Conservation (phyloP, 345 rosid genomes). For the Eucalyptus marginata region DNA sequence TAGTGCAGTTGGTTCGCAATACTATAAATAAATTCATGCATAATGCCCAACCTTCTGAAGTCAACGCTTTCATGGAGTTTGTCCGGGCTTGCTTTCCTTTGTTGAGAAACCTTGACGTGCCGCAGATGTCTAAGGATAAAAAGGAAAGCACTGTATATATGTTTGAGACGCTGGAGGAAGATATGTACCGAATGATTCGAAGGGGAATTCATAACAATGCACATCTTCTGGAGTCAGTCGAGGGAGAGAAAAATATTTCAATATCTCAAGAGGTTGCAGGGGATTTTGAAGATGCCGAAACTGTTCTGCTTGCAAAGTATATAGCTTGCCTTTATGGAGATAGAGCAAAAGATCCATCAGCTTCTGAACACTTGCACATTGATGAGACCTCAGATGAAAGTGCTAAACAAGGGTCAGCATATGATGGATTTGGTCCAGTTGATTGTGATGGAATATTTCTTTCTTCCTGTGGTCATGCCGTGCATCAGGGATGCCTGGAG, state of each 20-base stretch:
- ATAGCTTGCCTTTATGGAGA: slow-evolving; percentile 38
- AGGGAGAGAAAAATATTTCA: slow-evolving; percentile 5
- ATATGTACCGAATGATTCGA: slow-evolving; percentile 33
- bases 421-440: slow-evolving; percentile 61
- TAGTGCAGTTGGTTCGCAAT: slow-evolving; percentile 31
- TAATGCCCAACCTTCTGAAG: slow-evolving; percentile 28
- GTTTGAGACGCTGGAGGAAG: slow-evolving; percentile 52
- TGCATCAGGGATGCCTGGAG: slow-evolving; percentile 86
- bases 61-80: slow-evolving; percentile 39
- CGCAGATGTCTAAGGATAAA: slow-evolving; percentile 20
- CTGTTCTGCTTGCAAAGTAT: slow-evolving; percentile 33
- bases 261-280: slow-evolving; percentile 14
- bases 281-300: slow-evolving; percentile 21
- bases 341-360: slow-evolving; percentile 17
- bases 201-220: slow-evolving; percentile 18
- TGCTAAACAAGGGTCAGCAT: slow-evolving; percentile 11
- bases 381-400: slow-evolving; percentile 12
- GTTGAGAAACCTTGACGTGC: slow-evolving; percentile 23
- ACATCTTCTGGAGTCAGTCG: slow-evolving; percentile 1
- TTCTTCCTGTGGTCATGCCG: slow-evolving; percentile 96
- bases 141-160: slow-evolving; percentile 17
- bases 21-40: slow-evolving; percentile 23
- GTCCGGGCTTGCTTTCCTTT: slow-evolving; percentile 37
- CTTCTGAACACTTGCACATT: slow-evolving; percentile 22
- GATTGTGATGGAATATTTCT: slow-evolving; percentile 85